These are phyloP conservation scores for Camelina neglecta DNA, from an alignment of 345 rosid species.

Conservation along the genomic window DNA sequence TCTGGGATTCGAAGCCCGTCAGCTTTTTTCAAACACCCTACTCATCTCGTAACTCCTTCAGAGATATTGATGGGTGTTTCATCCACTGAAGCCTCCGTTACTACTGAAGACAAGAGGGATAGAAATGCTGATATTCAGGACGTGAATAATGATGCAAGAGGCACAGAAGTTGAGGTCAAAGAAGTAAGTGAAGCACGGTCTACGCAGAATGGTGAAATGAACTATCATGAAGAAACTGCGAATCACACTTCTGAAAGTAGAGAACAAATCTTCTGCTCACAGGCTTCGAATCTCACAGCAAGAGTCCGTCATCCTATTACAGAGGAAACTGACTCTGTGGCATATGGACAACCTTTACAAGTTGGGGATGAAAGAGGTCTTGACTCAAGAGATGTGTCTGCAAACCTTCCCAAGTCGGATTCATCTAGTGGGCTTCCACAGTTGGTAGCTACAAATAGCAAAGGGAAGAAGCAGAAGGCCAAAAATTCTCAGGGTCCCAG, in stretches of 20 bases:
- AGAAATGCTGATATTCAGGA: slow-evolving; percentile 58
- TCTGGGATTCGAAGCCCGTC: slow-evolving; percentile 53
- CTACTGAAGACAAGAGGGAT: slow-evolving; percentile 50
- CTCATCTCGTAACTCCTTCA: slow-evolving; percentile 85
- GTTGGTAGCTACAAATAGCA: slow-evolving; percentile 49
- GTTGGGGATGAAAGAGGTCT: slow-evolving; percentile 51
- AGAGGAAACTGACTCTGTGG: slow-evolving; percentile 51
- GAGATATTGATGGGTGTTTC: slow-evolving; percentile 71
- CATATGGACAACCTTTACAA: slow-evolving; percentile 44
- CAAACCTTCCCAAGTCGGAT: slow-evolving; percentile 53
- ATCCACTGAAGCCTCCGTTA: slow-evolving; percentile 57
- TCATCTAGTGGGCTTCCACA: slow-evolving; percentile 47
- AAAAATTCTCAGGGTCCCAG: slow-evolving; percentile 58
- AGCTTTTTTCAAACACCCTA: slow-evolving; percentile 66
- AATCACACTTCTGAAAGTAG: slow-evolving; percentile 50
- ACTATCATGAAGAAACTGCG: slow-evolving; percentile 47
- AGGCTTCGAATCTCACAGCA: slow-evolving; percentile 69
- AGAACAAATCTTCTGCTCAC: slow-evolving; percentile 63
- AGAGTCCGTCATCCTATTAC: slow-evolving; percentile 55
- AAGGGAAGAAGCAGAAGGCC: slow-evolving; percentile 68
- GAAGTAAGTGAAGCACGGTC: slow-evolving; percentile 62
- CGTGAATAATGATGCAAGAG: slow-evolving; percentile 49
- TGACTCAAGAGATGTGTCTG: slow-evolving; percentile 52
- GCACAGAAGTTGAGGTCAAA: slow-evolving; percentile 67
- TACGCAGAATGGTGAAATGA: slow-evolving; percentile 53